Evolutionary conservation across 75 land plant genomes (phyloP).

Genomic region (Pinus albicaulis): DNA sequence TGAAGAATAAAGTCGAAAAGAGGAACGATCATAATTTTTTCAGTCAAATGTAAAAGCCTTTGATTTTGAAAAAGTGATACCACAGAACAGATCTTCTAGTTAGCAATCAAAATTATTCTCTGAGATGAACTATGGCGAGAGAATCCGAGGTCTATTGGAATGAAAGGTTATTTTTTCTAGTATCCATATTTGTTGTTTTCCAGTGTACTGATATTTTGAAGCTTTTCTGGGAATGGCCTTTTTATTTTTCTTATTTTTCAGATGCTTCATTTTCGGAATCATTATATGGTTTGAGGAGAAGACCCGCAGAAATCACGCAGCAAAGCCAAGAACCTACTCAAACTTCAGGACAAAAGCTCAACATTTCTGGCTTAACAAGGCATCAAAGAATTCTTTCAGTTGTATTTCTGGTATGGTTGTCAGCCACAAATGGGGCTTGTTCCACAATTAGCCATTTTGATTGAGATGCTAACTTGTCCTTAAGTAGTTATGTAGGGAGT

Average conservation of each 20-base stretch:
- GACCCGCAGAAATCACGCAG: conserved; percentile 43
- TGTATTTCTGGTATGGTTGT: conserved; percentile 69
- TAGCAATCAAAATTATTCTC: background rate
- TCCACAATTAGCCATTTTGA: conserved; percentile 3
- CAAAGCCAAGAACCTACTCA: conserved; percentile 14
- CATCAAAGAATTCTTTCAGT: conserved; percentile 85
- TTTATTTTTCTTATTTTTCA: conserved; percentile 16
- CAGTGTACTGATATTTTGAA: background rate
- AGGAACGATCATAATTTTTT: no score
- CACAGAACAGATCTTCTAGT: background rate
- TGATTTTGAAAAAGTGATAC: no score
- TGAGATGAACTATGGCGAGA: background rate
- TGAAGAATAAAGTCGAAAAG: no score
- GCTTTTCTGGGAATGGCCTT: background rate
- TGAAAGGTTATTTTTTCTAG: background rate
- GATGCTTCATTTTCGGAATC: conserved; percentile 99
- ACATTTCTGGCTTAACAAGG: conserved; percentile 48
- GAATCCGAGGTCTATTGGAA: background rate
- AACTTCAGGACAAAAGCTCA: conserved; percentile 17
- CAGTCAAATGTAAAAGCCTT: no score
- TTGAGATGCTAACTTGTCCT: background rate
- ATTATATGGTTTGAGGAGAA: conserved; percentile 87
- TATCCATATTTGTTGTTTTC: background rate
- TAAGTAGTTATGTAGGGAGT: no score
- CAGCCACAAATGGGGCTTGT: background rate